Conservation (phyloP, 805 yeast genomes). For the Kazachstania martiniae region DNA sequence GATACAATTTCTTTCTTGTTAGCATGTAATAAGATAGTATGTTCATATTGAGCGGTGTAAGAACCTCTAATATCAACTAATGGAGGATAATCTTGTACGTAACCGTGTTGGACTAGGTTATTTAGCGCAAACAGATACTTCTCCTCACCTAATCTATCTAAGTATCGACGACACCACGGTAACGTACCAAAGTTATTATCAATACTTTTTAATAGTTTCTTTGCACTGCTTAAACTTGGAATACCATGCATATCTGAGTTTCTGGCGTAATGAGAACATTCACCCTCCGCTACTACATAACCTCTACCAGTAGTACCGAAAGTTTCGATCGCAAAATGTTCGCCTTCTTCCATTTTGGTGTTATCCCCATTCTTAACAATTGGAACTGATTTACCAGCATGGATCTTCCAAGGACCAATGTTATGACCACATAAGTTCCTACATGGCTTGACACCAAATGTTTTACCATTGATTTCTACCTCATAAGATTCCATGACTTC, state of each 20-base stretch:
- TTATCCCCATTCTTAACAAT: slow-evolving; percentile 87
- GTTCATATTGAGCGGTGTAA: slow-evolving; percentile 95
- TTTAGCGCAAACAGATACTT: slow-evolving; percentile 82
- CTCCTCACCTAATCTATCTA: slow-evolving; percentile 86
- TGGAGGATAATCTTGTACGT: slow-evolving; percentile 93
- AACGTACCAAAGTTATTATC: slow-evolving; percentile 81
- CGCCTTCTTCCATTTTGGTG: slow-evolving; percentile 99
- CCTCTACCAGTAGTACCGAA: slow-evolving; percentile 97
- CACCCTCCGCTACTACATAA: slow-evolving; percentile 76
- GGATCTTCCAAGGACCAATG: slow-evolving; percentile 74
- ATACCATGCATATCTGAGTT: slow-evolving; percentile 34
- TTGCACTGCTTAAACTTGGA: slow-evolving; percentile 53
- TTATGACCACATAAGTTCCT: slow-evolving; percentile 92
- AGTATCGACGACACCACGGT: slow-evolving; percentile 92
- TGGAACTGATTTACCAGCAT: slow-evolving; percentile 94
- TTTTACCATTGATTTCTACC: slow-evolving; percentile 78
- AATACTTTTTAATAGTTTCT: slow-evolving; percentile 55
- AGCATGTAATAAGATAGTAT: slow-evolving; percentile 83
- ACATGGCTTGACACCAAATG: slow-evolving; percentile 77
- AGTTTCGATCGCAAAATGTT: slow-evolving; percentile 94
- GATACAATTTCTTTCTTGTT: slow-evolving; percentile 90
- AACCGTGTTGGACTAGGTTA: slow-evolving; percentile 71
- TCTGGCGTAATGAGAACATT: slow-evolving; percentile 86
- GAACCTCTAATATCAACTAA: slow-evolving; percentile 71
- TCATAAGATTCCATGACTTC: slow-evolving; percentile 97